Base-by-base conservation (phyloP, 2,329 filamentous ascomycete species). In the Talaromyces sp. region DNA sequence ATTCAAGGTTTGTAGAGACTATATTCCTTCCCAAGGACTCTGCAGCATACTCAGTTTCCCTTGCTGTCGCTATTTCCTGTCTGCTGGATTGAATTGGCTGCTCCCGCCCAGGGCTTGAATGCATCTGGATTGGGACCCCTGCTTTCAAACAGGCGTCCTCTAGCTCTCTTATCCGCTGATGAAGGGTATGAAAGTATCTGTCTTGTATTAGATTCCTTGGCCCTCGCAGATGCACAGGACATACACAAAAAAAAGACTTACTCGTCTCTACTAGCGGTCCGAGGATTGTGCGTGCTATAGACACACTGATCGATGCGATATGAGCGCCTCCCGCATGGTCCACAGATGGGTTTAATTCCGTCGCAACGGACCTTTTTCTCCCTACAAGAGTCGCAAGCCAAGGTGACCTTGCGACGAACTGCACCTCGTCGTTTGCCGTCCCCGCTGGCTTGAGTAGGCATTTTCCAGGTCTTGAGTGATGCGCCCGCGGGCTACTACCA, bases 341-440 rank as follows among this genome's bases (percentile, higher is more conserved):
- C 75, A 66, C 78, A 81, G 13, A 80, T 74, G 27, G 78, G 78
- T 64, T 78, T 79, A n/a, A 59, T 68, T 22, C 77, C 77, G 63
- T 80, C 77, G 59, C 77, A 80, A 1, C 75, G 72, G 5, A 74
- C 68, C 63, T 80, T 80, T 54, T 75, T 73, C 57, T 75, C 72
- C 30, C 77, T 70, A 58, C 78, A 80, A 3, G 74, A 70, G 59
- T 79, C 76, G 62, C 78, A 80, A 15, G 77, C 78, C 7, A 78
- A 66, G 1, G 75, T 68, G n/a, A 78, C 70, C 60, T 70, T 68
- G 39, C 55, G 55, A 28, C 56, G 56, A 15, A n/a, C 22, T 28
- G 52, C n/a, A 19, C 28, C 6, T 55, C 17, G 42, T 49, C 39
- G 55, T 22, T 19, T 47, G n/a, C 3, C n/a, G 42, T 47, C 42